A percentile compares a stretch with the other conserved stretches of the same genome.
Evolutionary conservation across 2,329 filamentous ascomycete species (phyloP).

Genomic region (Clathrospora elynae): DNA sequence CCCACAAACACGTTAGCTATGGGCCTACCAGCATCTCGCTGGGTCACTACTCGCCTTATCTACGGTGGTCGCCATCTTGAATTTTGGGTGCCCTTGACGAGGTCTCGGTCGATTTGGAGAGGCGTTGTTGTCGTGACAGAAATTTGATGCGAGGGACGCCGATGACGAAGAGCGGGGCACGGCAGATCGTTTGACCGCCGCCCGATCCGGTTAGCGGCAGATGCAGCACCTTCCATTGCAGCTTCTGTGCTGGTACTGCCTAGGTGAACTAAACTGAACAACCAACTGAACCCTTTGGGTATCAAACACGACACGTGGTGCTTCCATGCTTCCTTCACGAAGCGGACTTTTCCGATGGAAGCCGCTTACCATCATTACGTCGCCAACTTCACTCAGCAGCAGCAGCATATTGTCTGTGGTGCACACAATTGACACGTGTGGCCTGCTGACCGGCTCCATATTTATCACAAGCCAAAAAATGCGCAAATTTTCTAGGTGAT

Average conservation of each 20-base stretch:
- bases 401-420: conserved; percentile 9
- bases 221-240: conserved; percentile 10
- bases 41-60: conserved; percentile 72
- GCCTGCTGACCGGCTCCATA: conserved; percentile 27
- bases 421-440: conserved; percentile 11
- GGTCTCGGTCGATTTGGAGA: conserved; percentile 5
- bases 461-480: conserved; percentile 20
- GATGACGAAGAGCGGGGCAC: conserved; percentile 37
- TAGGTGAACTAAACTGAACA: neutral
- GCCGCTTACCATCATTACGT: conserved; percentile 19
- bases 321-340: conserved; percentile 16
- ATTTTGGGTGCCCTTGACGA: conserved; percentile 11
- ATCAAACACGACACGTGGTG: too few species aligned
- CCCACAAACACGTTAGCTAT: conserved; percentile 37
- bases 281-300: too few species aligned
- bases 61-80: conserved; percentile 92
- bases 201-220: conserved; percentile 4
- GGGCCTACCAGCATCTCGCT: conserved; percentile 33
- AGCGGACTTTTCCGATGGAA: conserved; percentile 30
- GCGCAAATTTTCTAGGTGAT: conserved; percentile 41
- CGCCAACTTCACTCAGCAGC: conserved; percentile 11
- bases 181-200: conserved; percentile 23
- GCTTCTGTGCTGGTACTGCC: conserved; percentile 2
- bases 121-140: conserved; percentile 24
- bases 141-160: conserved; percentile 38